Evolutionary conservation across 148 eudicot genomes (phyloP), one percentile per base, ranked within the genome.

Genomic region (Nyssa sinensis): DNA sequence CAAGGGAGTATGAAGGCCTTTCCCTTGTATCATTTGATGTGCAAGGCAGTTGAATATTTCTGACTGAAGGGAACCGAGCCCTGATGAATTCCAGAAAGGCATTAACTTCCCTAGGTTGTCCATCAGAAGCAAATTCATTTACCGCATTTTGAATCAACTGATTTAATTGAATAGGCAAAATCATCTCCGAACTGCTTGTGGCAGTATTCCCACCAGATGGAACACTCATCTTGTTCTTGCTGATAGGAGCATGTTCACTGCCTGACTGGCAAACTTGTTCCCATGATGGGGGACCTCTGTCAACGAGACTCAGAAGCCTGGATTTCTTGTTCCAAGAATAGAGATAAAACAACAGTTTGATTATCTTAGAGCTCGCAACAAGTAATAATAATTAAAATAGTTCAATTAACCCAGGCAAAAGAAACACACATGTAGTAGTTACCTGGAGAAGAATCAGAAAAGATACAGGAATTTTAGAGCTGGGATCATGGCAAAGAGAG

Each of bases 361-460:
- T 29, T 34, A 57, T 23, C 30, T 30, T 35, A 30, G 35, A 23
- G 49, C 41, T 31, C 13, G 37, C 14, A 25, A n/a, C 24, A 55
- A 19, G 59, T 55, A 55, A 55, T 55, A 19, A 24, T 55, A 3
- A 17, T n/a, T 55, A 55, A 11, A 37, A 37, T 37, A 37, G 44
- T 25, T 58, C 13, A 47, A 32, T 39, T 65, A 75, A 19, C 49
- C 29, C 60, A 30, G 17, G 34, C n/a, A 64, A 30, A 3, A 62
- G 29, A 30, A 70, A 31, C 27, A 75, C 24, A 44, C 11, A 24
- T 16, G 21, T 1, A 61, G 62, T 44, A 7, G 70, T 68, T 86
- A 92, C 99, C 94, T 96, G 97, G 71, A 96, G 97, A 84, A 96
- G 87, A 78, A 93, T 76, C 61, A 96, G 86, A 75, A 82, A 93